Conservation (phyloP, 768 basidiomycete genomes). For the Lentinus brumalis region DNA sequence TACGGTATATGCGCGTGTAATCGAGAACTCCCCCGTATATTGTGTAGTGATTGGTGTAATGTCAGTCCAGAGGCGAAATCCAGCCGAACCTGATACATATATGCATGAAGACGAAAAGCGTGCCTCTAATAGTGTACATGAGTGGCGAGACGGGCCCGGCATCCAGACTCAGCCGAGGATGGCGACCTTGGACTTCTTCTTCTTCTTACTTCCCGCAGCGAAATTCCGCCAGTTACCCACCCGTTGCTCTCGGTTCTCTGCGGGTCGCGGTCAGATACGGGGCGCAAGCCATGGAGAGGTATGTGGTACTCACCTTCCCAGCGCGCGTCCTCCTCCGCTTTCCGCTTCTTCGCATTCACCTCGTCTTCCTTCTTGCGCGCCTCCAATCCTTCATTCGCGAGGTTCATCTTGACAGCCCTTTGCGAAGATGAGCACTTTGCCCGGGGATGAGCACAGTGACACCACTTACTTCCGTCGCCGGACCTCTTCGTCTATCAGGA, state of each 20-base stretch:
- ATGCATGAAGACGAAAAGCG: background rate
- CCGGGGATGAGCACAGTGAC: background rate
- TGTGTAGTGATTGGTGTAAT: slow-evolving; percentile 1
- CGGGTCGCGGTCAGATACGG: slow-evolving; percentile 1
- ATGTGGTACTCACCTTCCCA: slow-evolving; percentile 75
- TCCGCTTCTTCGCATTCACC: slow-evolving; percentile 72
- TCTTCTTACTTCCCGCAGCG: slow-evolving; percentile 69
- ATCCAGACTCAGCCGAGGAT: slow-evolving; percentile 27
- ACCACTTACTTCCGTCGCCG: slow-evolving; percentile 73
- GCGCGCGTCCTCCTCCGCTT: slow-evolving; percentile 81
- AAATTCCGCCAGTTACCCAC: slow-evolving; percentile 87
- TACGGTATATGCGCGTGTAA: background rate
- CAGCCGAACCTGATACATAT: background rate
- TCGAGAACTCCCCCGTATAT: background rate
- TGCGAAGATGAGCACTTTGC: background rate
- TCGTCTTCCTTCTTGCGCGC: slow-evolving; percentile 94
- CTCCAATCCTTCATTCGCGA: slow-evolving; percentile 90
- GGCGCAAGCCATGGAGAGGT: background rate
- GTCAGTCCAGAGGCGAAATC: background rate
- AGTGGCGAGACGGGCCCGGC: too few species aligned
- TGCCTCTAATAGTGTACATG: background rate
- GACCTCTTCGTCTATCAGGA: slow-evolving; percentile 90
- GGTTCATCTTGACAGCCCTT: slow-evolving; percentile 86
- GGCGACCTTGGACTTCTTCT: slow-evolving; percentile 71
- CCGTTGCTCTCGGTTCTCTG: slow-evolving; percentile 66